Conservation (phyloP, 768 basidiomycete genomes). For the Tricholoma terreum region DNA sequence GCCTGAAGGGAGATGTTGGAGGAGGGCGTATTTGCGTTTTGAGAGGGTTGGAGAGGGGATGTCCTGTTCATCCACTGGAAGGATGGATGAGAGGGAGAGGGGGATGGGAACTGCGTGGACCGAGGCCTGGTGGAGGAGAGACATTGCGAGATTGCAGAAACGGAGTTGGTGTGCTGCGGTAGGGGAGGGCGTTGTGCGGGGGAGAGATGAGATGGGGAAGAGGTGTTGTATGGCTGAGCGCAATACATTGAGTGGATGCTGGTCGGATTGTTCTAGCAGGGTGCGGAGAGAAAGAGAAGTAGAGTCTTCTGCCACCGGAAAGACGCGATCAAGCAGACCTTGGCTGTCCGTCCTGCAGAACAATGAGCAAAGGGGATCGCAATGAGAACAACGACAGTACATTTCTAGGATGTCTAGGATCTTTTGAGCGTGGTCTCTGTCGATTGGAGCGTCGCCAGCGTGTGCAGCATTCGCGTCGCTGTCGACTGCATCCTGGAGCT, state of each 20-base stretch:
- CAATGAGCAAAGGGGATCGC: conserved; percentile 7
- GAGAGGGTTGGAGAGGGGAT: conserved; percentile 23
- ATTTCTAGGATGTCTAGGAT: conserved; percentile 60
- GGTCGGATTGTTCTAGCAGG: conserved; percentile 50
- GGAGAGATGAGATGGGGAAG: conserved; percentile 63
- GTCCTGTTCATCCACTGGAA: conserved; percentile 21
- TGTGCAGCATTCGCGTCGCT: no score
- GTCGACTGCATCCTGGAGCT: no score
- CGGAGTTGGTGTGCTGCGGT: conserved; percentile 67
- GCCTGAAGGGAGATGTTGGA: conserved; percentile 74
- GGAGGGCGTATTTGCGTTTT: conserved; percentile 64
- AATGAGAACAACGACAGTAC: conserved; percentile 30
- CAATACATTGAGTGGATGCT: conserved; percentile 53
- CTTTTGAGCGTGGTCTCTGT: conserved; percentile 40
- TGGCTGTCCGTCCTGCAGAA: conserved; percentile 61
- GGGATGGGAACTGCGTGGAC: conserved; percentile 42
- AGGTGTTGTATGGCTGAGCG: conserved; percentile 67
- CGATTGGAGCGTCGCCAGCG: neutral
- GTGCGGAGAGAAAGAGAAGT: conserved; percentile 51
- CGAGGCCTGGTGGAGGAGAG: conserved; percentile 71
- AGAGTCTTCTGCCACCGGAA: conserved; percentile 47
- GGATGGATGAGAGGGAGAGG: conserved; percentile 44
- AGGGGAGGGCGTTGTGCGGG: conserved; percentile 59
- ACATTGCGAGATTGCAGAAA: conserved; percentile 72
- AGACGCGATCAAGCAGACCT: conserved; percentile 77